Conservation (phyloP, 495 filamentous ascomycete species). For the Neurospora sp. region DNA sequence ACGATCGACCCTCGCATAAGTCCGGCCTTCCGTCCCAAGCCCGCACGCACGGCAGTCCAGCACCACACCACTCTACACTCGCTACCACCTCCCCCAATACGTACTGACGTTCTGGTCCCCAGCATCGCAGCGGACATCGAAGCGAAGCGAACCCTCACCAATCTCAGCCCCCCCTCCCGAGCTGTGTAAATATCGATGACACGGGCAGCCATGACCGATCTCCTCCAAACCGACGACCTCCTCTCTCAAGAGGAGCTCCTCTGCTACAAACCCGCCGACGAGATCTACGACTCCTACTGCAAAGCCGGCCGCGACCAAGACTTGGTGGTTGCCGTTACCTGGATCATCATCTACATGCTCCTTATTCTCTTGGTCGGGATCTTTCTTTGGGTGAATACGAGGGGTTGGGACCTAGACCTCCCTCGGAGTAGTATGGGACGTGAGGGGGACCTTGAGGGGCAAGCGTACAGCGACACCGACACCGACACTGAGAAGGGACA, state of each 20-base stretch:
- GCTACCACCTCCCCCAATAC: too few relatives aligned
- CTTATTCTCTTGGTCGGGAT: not conserved
- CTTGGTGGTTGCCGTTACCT: not conserved
- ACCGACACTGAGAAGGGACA: not conserved
- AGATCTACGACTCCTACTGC: not conserved
- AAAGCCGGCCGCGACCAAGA: not conserved
- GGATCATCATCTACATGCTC: not conserved
- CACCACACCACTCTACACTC: not conserved
- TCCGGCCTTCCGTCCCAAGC: not conserved
- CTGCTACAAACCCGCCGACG: not conserved
- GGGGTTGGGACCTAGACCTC: not conserved
- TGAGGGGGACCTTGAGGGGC: not conserved
- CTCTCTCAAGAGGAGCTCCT: not conserved
- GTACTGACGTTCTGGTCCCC: not conserved
- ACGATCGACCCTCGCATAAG: not conserved
- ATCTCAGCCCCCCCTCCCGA: not conserved
- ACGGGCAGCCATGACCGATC: not conserved
- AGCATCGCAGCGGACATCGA: not conserved
- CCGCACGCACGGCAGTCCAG: not conserved
- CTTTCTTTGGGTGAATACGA: not conserved
- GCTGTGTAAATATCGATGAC: not conserved
- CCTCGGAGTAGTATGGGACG: not conserved
- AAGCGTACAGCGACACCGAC: not conserved
- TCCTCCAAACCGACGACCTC: not conserved
- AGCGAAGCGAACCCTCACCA: not conserved